A percentile compares a stretch with the other conserved stretches of the same genome.
These are phyloP conservation scores for Cenchrus americanus DNA, from an alignment of 176 grass and related monocot species.

Conservation along the genomic window DNA sequence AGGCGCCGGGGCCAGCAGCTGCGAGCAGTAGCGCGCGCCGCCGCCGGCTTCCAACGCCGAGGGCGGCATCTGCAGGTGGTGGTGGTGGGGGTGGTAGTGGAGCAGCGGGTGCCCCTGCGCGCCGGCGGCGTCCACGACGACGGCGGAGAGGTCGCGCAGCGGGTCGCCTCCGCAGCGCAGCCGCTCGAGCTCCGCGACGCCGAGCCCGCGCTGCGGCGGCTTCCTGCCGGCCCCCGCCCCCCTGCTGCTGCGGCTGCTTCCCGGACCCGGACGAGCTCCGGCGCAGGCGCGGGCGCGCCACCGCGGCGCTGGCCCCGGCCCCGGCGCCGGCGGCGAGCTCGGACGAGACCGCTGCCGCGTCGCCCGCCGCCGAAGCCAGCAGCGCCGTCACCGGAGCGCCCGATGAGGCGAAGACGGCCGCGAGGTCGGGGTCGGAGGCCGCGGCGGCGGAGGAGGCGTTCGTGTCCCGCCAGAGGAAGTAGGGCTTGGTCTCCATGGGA, in stretches of 20 bases:
- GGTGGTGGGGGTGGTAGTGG: constrained; percentile 17
- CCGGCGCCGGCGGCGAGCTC: neutral
- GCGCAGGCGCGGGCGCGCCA: constrained; percentile 20
- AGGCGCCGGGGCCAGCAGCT: constrained; percentile 13
- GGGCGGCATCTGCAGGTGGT: neutral
- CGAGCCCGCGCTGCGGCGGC: constrained; percentile 70
- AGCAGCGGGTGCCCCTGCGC: neutral
- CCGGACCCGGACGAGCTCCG: constrained; percentile 14
- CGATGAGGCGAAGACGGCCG: neutral
- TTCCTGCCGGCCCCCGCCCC: constrained; percentile 32
- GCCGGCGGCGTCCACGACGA: constrained; percentile 10
- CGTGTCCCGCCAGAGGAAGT: constrained; percentile 45
- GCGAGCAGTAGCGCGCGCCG: constrained; percentile 39
- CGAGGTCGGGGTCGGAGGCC: neutral
- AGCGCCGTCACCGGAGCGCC: neutral
- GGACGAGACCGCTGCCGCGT: neutral
- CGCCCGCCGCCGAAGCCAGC: neutral
- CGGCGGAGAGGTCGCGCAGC: constrained; percentile 45
- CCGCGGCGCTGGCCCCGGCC: neutral
- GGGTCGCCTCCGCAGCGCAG: constrained; percentile 66
- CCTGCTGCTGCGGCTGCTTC: constrained; percentile 25
- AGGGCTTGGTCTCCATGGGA: constrained; percentile 44
- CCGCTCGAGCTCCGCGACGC: constrained; percentile 77
- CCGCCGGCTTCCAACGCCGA: constrained; percentile 22
- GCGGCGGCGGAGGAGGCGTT: neutral